Conservation (phyloP, 75 land plant genomes). For the Selaginella moellendorffii region DNA sequence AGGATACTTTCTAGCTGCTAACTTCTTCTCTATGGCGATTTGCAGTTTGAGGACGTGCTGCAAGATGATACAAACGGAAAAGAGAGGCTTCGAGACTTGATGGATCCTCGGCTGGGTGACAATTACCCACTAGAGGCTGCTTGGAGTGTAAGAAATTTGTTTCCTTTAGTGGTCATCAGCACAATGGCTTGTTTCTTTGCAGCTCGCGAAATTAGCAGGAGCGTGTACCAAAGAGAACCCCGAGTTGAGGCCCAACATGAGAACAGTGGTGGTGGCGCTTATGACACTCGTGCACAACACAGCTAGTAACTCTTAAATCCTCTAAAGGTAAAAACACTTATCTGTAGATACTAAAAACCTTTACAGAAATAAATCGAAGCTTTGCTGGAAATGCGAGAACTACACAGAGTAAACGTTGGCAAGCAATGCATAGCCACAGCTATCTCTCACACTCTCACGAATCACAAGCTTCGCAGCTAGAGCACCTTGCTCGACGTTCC, state of each 20-base stretch:
- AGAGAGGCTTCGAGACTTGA: neutral
- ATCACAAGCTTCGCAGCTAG: too few relatives aligned
- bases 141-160: neutral
- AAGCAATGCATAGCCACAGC: too few relatives aligned
- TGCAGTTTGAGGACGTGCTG: neutral
- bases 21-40: neutral
- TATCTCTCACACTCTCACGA: too few relatives aligned
- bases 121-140: neutral
- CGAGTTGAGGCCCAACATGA: constrained; percentile 2
- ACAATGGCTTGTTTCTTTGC: neutral
- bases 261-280: neutral
- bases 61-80: neutral
- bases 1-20: neutral
- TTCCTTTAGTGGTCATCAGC: neutral
- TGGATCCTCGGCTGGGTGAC: neutral
- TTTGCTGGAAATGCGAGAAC: too few relatives aligned
- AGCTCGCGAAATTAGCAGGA: neutral
- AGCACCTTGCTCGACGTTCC: too few relatives aligned
- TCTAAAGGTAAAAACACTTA: too few relatives aligned
- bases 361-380: too few relatives aligned
- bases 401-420: too few relatives aligned
- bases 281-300: too few relatives aligned
- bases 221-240: neutral
- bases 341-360: too few relatives aligned
- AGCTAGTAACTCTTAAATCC: too few relatives aligned